Percentiles rank a stretch among this genome's conserved stretches.
phyloP scores from a whole-genome alignment of 2,329 filamentous ascomycete species.

The Colletotrichum melonis region DNA sequence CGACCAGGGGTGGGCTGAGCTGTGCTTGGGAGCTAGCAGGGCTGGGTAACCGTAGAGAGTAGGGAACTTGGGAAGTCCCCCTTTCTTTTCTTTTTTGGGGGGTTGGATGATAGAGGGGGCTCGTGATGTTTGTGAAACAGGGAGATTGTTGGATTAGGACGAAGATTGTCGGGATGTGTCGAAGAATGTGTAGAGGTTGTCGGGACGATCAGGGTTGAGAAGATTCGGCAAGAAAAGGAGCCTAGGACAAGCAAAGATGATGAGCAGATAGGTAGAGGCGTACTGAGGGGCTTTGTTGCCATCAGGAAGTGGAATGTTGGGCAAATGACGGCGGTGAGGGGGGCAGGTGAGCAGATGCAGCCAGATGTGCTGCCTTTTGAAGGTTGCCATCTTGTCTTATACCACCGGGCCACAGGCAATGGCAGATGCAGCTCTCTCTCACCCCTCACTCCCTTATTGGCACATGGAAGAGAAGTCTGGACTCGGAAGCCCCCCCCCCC shows the following conservation, averaged over 20 bases:
- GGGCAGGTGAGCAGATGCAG: constrained; percentile 12
- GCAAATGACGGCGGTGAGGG: not conserved
- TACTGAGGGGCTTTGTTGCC: constrained; percentile 1
- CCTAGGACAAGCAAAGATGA: not conserved
- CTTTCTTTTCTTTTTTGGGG: not conserved
- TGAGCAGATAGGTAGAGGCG: no score
- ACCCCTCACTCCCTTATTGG: not conserved
- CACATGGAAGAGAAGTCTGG: not conserved
- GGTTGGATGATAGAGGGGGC: not conserved
- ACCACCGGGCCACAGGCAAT: not conserved
- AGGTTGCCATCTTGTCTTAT: constrained; percentile 23
- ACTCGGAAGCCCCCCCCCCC: not conserved
- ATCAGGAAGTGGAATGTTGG: not conserved
- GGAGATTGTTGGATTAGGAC: not conserved
- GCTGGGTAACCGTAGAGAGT: no score
- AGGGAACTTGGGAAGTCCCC: not conserved
- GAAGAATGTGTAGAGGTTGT: not conserved
- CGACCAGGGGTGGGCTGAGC: constrained; percentile 2
- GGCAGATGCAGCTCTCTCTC: not conserved
- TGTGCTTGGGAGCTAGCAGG: not conserved
- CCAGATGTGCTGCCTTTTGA: not conserved
- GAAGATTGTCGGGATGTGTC: not conserved
- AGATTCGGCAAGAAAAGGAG: not conserved
- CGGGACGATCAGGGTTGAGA: not conserved
- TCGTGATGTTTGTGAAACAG: constrained; percentile 34